Percentiles rank a stretch among this genome's conserved stretches.
These are phyloP conservation scores for Scedosporium boydii DNA, from an alignment of 2,329 filamentous ascomycete genomes.

Conservation along the genomic window DNA sequence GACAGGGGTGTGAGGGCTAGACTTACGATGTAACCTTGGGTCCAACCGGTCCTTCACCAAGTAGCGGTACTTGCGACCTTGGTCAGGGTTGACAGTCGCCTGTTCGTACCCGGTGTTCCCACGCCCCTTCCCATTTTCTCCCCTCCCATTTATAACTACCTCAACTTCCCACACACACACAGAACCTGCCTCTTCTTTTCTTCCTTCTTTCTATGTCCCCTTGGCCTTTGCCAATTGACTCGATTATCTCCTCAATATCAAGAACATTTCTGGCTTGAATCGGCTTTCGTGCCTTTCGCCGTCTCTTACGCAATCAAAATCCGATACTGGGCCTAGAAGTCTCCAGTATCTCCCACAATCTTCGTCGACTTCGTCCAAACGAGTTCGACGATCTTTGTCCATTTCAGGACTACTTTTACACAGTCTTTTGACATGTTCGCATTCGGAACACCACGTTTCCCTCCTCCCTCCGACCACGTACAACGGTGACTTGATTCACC, in stretches of 20 bases:
- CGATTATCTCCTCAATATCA: not conserved
- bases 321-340: not conserved
- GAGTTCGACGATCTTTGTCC: slow-evolving; percentile 4
- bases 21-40: not conserved
- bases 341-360: slow-evolving; percentile 3
- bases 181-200: not conserved
- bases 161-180: not conserved
- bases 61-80: not conserved
- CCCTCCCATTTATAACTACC: slow-evolving; percentile 1
- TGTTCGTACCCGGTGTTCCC: not conserved
- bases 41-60: not conserved
- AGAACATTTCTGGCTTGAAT: not conserved
- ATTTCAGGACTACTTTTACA: not conserved
- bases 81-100: not conserved
- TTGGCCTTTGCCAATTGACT: slow-evolving; percentile 6
- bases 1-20: not conserved
- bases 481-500: slow-evolving; percentile 8
- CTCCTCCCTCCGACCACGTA: slow-evolving; percentile 7
- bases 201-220: not conserved
- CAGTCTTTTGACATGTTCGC: slow-evolving; percentile 7
- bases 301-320: not conserved
- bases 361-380: slow-evolving; percentile 3
- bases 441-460: slow-evolving; percentile 6
- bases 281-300: slow-evolving; percentile 2
- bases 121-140: not conserved